Percentiles rank a stretch among this genome's conserved stretches.
phyloP scores from a whole-genome alignment of 768 basidiomycete genomes.

The Boletus speciosus region DNA sequence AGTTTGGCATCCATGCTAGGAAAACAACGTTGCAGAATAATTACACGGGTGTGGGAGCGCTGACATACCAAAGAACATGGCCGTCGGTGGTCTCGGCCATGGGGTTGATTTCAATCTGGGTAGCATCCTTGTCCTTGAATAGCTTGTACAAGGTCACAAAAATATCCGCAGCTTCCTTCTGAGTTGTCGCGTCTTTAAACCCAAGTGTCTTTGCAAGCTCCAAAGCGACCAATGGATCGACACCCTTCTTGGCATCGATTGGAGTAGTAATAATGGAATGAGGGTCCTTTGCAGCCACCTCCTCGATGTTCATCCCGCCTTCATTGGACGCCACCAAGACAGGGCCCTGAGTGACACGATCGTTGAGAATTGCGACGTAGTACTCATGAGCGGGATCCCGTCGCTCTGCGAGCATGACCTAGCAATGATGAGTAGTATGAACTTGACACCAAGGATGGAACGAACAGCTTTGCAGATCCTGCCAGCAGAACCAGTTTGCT shows the following conservation, averaged over 20 bases:
- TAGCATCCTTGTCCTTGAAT: conserved; percentile 99
- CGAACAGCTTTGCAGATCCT: conserved; percentile 92
- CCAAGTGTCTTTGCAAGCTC: conserved; percentile 87
- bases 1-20: conserved; percentile 99
- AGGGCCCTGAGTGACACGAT: conserved; percentile 82
- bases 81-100: conserved; percentile 91
- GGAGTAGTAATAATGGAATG: conserved; percentile 93
- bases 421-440: conserved; percentile 12
- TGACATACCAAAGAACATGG: conserved; percentile 81
- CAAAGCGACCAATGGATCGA: conserved; percentile 68
- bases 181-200: conserved; percentile 67
- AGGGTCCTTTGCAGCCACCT: conserved; percentile 95
- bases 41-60: neutral
- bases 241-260: conserved; percentile 79
- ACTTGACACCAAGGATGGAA: conserved; percentile 12
- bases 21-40: neutral
- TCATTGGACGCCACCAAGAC: conserved; percentile 92
- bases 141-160: conserved; percentile 94
- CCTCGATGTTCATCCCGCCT: conserved; percentile 99
- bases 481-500: conserved; percentile 92
- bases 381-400: conserved; percentile 94
- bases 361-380: conserved; percentile 95
- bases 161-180: conserved; percentile 85
- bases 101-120: conserved; percentile 99
- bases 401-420: conserved; percentile 99